Conservation (phyloP, 345 rosid genomes). For the Triadica sebifera region DNA sequence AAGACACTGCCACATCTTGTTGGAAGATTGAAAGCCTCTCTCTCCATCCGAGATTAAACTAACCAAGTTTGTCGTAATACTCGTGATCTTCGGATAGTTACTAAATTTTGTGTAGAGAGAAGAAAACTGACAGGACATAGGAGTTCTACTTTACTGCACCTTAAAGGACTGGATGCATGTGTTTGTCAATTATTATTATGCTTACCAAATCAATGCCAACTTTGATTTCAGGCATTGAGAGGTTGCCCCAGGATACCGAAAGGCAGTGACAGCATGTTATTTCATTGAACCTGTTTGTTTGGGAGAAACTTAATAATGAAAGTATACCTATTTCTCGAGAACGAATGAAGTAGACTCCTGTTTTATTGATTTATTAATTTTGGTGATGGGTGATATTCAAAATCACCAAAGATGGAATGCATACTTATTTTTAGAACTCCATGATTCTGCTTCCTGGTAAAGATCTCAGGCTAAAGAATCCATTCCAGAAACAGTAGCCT, state of each 20-base stretch:
- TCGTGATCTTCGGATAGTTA: background rate
- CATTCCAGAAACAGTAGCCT: background rate
- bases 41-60: constrained; percentile 21
- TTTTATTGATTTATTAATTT: background rate
- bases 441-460: background rate
- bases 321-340: background rate
- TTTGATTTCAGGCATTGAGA: background rate
- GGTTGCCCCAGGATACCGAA: background rate
- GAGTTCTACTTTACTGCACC: background rate
- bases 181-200: background rate
- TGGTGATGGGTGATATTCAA: background rate
- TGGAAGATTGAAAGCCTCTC: constrained; percentile 48
- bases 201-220: background rate
- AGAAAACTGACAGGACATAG: background rate
- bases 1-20: constrained; percentile 70
- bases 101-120: background rate
- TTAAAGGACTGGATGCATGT: background rate
- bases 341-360: too few relatives aligned
- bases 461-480: background rate
- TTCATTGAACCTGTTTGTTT: background rate
- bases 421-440: background rate
- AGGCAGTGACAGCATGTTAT: background rate
- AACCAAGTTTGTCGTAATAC: background rate
- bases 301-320: background rate
- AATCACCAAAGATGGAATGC: too few relatives aligned